These are phyloP conservation scores for Trichocladium uniseriatum DNA, from an alignment of 495 filamentous ascomycete species.

Conservation along the genomic window DNA sequence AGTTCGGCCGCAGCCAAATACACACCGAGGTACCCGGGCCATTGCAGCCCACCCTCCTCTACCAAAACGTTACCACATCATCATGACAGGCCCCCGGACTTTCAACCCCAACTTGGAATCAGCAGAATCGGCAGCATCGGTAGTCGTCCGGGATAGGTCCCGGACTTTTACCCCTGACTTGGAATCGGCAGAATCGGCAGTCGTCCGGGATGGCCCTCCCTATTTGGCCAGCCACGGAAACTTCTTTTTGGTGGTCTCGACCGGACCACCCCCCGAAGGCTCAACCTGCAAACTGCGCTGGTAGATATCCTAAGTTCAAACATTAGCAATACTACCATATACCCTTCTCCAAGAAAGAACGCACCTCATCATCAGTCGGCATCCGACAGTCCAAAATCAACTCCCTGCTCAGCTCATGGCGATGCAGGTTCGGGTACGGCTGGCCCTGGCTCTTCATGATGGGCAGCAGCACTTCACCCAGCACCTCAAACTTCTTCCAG, in stretches of 20 bases:
- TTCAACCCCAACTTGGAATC: background rate
- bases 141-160: background rate
- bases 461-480: conserved; percentile 82
- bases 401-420: conserved; percentile 55
- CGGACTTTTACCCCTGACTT: background rate
- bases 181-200: background rate
- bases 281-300: conserved; percentile 50
- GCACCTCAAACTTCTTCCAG: conserved; percentile 97
- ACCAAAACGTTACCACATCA: background rate
- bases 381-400: conserved; percentile 61
- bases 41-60: background rate
- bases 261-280: conserved; percentile 27
- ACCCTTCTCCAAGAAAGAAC: conserved; percentile 9
- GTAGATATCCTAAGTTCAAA: conserved; percentile 45
- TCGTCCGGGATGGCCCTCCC: background rate
- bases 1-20: no score
- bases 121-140: background rate
- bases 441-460: conserved; percentile 84
- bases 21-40: no score
- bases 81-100: background rate
- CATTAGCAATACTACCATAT: background rate
- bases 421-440: conserved; percentile 62
- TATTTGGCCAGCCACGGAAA: conserved; percentile 49
- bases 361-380: conserved; percentile 51
- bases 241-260: conserved; percentile 43